These are phyloP conservation scores for Pyrenochaeta sp. DNA, from an alignment of 2,329 filamentous ascomycete species.

Conservation along the genomic window DNA sequence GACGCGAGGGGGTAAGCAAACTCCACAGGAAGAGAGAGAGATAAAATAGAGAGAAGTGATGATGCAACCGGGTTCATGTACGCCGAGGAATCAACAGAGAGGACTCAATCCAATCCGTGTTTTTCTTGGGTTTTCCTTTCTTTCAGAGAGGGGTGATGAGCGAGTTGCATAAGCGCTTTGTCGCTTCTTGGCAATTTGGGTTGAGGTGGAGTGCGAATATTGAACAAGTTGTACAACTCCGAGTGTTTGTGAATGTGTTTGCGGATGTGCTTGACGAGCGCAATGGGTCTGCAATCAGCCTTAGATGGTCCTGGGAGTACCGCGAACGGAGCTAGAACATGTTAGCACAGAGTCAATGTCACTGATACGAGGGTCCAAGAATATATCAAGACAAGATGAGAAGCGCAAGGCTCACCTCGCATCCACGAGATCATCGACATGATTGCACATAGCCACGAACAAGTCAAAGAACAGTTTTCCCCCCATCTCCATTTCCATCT, in stretches of 20 bases:
- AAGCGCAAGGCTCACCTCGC: constrained; percentile 62
- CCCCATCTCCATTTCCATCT: constrained; percentile 96
- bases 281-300: constrained; percentile 18
- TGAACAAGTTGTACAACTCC: constrained; percentile 19
- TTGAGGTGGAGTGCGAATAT: constrained; percentile 14
- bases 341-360: constrained; percentile 21
- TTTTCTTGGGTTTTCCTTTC: constrained; percentile 41
- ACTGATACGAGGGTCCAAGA: constrained; percentile 6
- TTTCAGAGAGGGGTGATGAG: constrained; percentile 29
- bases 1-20: constrained; percentile 39
- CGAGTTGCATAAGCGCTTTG: constrained; percentile 23
- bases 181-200: constrained; percentile 33
- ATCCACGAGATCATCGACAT: constrained; percentile 94
- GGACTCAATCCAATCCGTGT: constrained; percentile 40
- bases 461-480: constrained; percentile 97
- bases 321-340: constrained; percentile 24
- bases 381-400: constrained; percentile 14
- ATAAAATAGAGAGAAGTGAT: constrained; percentile 20
- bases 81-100: constrained; percentile 35
- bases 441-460: constrained; percentile 98
- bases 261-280: constrained; percentile 19
- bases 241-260: constrained; percentile 26
- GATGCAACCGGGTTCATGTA: constrained; percentile 31
- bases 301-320: constrained; percentile 38
- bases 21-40: constrained; percentile 25